These are phyloP conservation scores for Glycine soja DNA, from an alignment of 306 rosid species.

Conservation along the genomic window DNA sequence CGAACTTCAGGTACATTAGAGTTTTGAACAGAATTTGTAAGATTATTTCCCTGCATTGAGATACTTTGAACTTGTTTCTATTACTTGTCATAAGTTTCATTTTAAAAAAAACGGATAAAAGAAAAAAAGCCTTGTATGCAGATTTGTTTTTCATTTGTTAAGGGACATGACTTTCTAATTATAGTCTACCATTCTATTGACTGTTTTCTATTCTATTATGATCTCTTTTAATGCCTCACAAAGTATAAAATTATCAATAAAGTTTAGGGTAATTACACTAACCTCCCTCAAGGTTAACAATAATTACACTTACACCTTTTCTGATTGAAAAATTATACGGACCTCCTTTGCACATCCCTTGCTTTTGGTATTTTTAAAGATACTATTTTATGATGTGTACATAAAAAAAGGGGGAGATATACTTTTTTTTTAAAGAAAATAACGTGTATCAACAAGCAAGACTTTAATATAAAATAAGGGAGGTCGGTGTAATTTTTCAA, in stretches of 20 bases:
- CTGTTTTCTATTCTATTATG: slow-evolving; percentile 7
- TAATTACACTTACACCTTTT: slow-evolving; percentile 4
- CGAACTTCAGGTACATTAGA: slow-evolving; percentile 77
- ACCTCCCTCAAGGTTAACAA: background rate
- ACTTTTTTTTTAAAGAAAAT: background rate
- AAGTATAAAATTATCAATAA: slow-evolving; percentile 1
- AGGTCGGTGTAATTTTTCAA: background rate
- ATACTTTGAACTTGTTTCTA: slow-evolving; percentile 38
- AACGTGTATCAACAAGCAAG: background rate
- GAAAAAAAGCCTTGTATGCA: background rate
- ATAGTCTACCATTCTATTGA: background rate
- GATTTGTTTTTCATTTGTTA: slow-evolving; percentile 2
- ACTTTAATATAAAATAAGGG: background rate
- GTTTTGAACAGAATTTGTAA: slow-evolving; percentile 39
- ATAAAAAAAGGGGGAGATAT: background rate
- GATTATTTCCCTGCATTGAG: slow-evolving; percentile 26
- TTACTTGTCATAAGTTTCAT: slow-evolving; percentile 12
- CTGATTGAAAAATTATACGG: background rate
- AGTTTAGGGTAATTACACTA: background rate
- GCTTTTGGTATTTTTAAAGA: background rate
- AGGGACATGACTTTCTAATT: background rate
- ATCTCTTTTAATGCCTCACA: background rate
- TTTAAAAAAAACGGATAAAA: background rate
- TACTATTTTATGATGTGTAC: background rate
- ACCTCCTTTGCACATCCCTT: background rate